Conservation (phyloP, 345 rosid genomes). For the Viola odorata region DNA sequence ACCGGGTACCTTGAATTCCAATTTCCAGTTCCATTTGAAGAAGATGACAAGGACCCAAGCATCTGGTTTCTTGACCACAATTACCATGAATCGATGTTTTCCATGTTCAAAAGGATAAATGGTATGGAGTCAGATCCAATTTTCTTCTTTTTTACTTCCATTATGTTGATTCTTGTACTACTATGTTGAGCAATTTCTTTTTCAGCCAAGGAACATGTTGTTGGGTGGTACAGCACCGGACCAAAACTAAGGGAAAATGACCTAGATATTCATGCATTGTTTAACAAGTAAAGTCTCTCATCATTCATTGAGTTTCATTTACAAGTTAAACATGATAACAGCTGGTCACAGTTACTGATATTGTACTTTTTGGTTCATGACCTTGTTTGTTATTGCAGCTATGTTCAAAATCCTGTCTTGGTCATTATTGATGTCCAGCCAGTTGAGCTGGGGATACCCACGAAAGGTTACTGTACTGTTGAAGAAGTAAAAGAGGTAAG, state of each 20-base stretch:
- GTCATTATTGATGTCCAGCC: constrained; percentile 95
- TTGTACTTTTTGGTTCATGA: not conserved
- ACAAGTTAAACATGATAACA: not conserved
- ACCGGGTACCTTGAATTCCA: not conserved
- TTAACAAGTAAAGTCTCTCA: constrained; percentile 46
- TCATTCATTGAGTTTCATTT: not conserved
- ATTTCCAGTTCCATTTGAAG: constrained; percentile 86
- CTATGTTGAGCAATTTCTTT: not conserved
- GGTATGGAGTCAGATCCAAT: constrained; percentile 31
- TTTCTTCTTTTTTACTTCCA: too few relatives aligned
- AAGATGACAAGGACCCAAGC: constrained; percentile 84
- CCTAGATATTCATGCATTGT: constrained; percentile 70
- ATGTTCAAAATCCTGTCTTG: constrained; percentile 78
- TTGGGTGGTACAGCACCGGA: constrained; percentile 96
- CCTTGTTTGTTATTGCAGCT: constrained; percentile 38
- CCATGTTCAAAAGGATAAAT: constrained; percentile 95
- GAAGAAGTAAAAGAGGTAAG: constrained; percentile 88
- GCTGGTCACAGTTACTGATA: not conserved
- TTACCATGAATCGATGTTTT: constrained; percentile 92
- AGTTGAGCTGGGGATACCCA: constrained; percentile 86
- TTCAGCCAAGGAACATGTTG: constrained; percentile 94
- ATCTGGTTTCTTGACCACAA: constrained; percentile 98
- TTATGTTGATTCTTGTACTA: too few relatives aligned
- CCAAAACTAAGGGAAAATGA: constrained; percentile 89
- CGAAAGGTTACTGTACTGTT: constrained; percentile 85